Percentiles rank a stretch among this genome's conserved stretches.
Conservation (phyloP, 345 rosid genomes). For the Passiflora organensis region DNA sequence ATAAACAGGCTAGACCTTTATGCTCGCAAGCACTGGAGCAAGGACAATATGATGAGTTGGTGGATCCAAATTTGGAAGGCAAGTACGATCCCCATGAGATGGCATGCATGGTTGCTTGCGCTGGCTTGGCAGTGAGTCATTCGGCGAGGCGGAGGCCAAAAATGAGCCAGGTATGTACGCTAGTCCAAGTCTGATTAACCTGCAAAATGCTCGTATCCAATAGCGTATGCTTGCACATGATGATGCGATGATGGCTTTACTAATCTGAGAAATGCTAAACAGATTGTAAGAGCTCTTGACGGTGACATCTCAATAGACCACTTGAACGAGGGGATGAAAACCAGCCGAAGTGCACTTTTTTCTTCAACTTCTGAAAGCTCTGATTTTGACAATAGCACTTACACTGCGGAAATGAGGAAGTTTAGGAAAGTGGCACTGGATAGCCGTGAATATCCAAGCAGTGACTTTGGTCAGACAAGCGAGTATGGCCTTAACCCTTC, state of each 20-base stretch:
- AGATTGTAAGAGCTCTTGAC: constrained; percentile 74
- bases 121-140: constrained; percentile 65
- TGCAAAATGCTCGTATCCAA: no score
- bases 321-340: constrained; percentile 43
- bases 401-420: constrained; percentile 46
- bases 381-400: constrained; percentile 30
- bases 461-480: constrained; percentile 58
- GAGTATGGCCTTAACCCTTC: constrained; percentile 75
- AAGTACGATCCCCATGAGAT: constrained; percentile 50
- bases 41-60: constrained; percentile 48
- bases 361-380: constrained; percentile 26
- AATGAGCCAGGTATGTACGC: constrained; percentile 86
- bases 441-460: constrained; percentile 41
- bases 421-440: constrained; percentile 40
- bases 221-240: no score
- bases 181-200: no score
- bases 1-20: constrained; percentile 66
- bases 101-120: constrained; percentile 73
- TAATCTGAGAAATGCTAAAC: neutral
- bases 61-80: constrained; percentile 58
- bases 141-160: constrained; percentile 70
- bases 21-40: constrained; percentile 44
- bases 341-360: constrained; percentile 27
- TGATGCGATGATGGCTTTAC: no score
- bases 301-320: constrained; percentile 58